These are phyloP conservation scores for Sarocladium kiliense DNA, from an alignment of 2,329 filamentous ascomycete species.

Conservation along the genomic window DNA sequence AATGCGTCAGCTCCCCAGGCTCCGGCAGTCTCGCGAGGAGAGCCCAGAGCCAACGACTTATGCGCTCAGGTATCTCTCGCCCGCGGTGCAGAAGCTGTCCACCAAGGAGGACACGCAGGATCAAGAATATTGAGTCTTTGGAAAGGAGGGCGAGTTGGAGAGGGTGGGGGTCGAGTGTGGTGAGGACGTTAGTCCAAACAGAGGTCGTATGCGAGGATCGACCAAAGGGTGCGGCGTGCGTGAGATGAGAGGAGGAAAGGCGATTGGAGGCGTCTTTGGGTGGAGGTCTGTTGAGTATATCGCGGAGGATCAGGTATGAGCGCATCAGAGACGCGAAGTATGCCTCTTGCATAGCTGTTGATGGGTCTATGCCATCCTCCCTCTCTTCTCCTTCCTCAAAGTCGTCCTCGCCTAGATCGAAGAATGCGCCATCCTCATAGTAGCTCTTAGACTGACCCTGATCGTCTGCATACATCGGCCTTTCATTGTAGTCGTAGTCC, in stretches of 20 bases:
- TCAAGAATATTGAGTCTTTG: constrained; percentile 58
- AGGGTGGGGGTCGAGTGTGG: constrained; percentile 50
- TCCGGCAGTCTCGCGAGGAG: constrained; percentile 72
- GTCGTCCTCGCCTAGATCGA: constrained; percentile 45
- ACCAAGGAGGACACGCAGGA: constrained; percentile 62
- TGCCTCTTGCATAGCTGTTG: constrained; percentile 48
- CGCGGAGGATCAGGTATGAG: constrained; percentile 62
- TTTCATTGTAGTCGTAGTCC: constrained; percentile 20
- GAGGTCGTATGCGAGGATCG: constrained; percentile 39
- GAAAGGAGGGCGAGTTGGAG: constrained; percentile 60
- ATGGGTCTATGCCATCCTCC: constrained; percentile 21
- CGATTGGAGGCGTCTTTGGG: constrained; percentile 46
- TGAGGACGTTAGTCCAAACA: constrained; percentile 48
- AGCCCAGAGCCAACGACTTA: constrained; percentile 82
- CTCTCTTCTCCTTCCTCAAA: constrained; percentile 20
- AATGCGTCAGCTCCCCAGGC: constrained; percentile 67
- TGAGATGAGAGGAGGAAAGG: constrained; percentile 49
- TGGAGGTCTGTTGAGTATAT: constrained; percentile 50
- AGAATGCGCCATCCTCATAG: constrained; percentile 74
- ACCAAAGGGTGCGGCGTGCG: constrained; percentile 49
- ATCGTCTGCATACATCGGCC: constrained; percentile 41
- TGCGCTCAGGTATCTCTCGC: constrained; percentile 55
- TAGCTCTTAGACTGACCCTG: constrained; percentile 55
- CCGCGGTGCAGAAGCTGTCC: constrained; percentile 58
- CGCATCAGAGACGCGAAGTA: constrained; percentile 64